These are phyloP conservation scores for Cymbopogon citratus DNA, from an alignment of 176 grass and related monocot genomes.

Conservation along the genomic window DNA sequence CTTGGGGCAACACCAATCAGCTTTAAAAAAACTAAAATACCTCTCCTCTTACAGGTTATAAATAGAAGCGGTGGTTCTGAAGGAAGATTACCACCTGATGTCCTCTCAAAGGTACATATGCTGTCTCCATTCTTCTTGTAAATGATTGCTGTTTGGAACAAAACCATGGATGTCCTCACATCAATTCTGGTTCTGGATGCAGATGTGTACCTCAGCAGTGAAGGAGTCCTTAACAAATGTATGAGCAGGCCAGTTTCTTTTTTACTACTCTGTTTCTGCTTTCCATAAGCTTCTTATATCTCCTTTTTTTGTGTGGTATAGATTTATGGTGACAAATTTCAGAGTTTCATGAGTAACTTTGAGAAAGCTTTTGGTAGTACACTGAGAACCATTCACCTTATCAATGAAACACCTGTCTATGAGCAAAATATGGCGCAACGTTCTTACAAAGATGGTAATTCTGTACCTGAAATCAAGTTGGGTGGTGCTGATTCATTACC, in stretches of 20 bases:
- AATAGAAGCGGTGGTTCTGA: conserved; percentile 32
- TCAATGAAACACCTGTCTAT: conserved; percentile 40
- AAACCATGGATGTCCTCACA: conserved; percentile 9
- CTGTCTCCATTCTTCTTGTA: background rate
- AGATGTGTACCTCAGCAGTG: conserved; percentile 85
- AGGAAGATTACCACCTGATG: conserved; percentile 41
- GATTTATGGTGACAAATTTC: conserved; percentile 83
- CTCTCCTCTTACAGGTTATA: conserved; percentile 54
- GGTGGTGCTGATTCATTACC: conserved; percentile 24
- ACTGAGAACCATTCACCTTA: conserved; percentile 65
- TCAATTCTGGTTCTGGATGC: conserved; percentile 38
- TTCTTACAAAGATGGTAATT: conserved; percentile 20
- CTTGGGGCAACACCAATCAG: background rate
- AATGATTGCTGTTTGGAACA: background rate
- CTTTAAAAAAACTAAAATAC: background rate
- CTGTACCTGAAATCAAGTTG: conserved; percentile 31
- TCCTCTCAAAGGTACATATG: conserved; percentile 50
- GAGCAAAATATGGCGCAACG: conserved; percentile 28
- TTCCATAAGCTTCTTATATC: conserved; percentile 12
- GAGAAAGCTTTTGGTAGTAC: conserved; percentile 91
- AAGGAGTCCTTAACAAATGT: conserved; percentile 92
- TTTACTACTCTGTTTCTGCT: background rate
- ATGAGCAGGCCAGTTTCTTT: conserved; percentile 34
- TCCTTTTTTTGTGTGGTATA: conserved; percentile 32
- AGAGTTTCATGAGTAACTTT: conserved; percentile 69